These are phyloP conservation scores for Cladosporium phlei DNA, from an alignment of 2,329 filamentous ascomycete genomes.

Conservation along the genomic window DNA sequence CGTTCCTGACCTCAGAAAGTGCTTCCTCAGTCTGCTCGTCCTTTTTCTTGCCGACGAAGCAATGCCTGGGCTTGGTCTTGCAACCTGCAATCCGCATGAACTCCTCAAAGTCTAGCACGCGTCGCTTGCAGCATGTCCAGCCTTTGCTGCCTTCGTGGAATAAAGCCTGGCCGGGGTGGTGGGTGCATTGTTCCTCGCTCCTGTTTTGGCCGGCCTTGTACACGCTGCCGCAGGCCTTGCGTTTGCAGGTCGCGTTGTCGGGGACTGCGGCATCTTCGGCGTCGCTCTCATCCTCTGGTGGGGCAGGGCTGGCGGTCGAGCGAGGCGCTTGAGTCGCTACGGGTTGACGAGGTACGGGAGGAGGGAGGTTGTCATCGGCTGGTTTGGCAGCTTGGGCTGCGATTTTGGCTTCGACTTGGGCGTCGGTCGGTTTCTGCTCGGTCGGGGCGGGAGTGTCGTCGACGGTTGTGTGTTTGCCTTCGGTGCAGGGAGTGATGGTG, in stretches of 20 bases:
- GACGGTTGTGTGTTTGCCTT: constrained; percentile 84
- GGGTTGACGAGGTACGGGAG: constrained; percentile 26
- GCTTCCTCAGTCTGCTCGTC: constrained; percentile 62
- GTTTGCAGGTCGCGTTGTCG: constrained; percentile 69
- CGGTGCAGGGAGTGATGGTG: constrained; percentile 83
- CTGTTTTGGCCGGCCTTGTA: constrained; percentile 60
- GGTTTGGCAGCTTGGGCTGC: constrained; percentile 23
- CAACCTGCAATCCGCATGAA: constrained; percentile 96
- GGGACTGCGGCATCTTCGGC: constrained; percentile 70
- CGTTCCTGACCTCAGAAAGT: constrained; percentile 75
- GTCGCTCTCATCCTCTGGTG: constrained; percentile 76
- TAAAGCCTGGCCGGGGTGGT: constrained; percentile 85
- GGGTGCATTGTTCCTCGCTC: constrained; percentile 71
- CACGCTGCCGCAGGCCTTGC: constrained; percentile 65
- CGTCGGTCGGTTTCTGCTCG: constrained; percentile 21
- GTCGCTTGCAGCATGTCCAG: constrained; percentile 92
- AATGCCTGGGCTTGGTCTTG: constrained; percentile 71
- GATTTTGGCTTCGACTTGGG: constrained; percentile 32
- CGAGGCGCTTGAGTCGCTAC: constrained; percentile 26
- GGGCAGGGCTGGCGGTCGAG: constrained; percentile 49
- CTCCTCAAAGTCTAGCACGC: constrained; percentile 94
- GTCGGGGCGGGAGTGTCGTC: constrained; percentile 57
- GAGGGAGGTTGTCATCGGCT: constrained; percentile 19
- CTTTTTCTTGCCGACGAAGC: constrained; percentile 73
- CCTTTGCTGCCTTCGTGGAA: constrained; percentile 99